Conservation (phyloP, 768 basidiomycete species). For the Asterophora parasitica region DNA sequence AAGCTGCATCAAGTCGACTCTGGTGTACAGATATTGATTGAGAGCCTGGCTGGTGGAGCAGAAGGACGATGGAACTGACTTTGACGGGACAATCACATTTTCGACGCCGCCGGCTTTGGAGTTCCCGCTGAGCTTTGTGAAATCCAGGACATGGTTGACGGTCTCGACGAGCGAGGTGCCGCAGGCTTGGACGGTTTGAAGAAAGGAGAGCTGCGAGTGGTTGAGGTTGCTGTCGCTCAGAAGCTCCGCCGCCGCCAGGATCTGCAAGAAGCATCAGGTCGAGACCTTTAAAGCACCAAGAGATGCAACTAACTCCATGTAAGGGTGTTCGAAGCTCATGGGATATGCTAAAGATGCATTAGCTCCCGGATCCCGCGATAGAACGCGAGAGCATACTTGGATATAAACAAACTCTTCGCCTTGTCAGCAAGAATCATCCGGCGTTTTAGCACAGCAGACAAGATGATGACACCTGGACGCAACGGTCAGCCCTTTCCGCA, state of each 20-base stretch:
- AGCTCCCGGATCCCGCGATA: background rate
- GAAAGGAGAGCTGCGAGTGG: slow-evolving; percentile 77
- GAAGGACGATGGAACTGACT: slow-evolving; percentile 43
- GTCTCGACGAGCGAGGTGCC: slow-evolving; percentile 95
- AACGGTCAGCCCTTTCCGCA: slow-evolving; percentile 1
- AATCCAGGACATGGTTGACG: slow-evolving; percentile 94
- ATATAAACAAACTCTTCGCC: slow-evolving; percentile 88
- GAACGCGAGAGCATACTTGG: slow-evolving; percentile 52
- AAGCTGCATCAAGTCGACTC: slow-evolving; percentile 74
- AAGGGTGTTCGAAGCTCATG: slow-evolving; percentile 89
- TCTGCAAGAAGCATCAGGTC: slow-evolving; percentile 36
- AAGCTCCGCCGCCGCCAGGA: slow-evolving; percentile 89
- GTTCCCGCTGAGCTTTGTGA: slow-evolving; percentile 90
- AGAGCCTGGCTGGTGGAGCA: too few relatives aligned
- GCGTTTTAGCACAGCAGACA: slow-evolving; percentile 88
- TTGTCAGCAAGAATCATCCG: slow-evolving; percentile 94
- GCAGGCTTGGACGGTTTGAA: slow-evolving; percentile 92
- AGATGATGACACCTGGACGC: slow-evolving; percentile 73
- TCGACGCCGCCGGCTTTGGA: slow-evolving; percentile 74
- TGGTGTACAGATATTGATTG: slow-evolving; percentile 17
- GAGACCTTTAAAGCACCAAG: background rate
- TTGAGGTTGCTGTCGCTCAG: slow-evolving; percentile 79
- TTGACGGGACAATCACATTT: slow-evolving; percentile 64
- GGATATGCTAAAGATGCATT: slow-evolving; percentile 55
- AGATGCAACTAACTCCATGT: slow-evolving; percentile 60